Evolutionary conservation across 2,329 filamentous ascomycete genomes (phyloP).

Genomic region (Alternaria sp.): DNA sequence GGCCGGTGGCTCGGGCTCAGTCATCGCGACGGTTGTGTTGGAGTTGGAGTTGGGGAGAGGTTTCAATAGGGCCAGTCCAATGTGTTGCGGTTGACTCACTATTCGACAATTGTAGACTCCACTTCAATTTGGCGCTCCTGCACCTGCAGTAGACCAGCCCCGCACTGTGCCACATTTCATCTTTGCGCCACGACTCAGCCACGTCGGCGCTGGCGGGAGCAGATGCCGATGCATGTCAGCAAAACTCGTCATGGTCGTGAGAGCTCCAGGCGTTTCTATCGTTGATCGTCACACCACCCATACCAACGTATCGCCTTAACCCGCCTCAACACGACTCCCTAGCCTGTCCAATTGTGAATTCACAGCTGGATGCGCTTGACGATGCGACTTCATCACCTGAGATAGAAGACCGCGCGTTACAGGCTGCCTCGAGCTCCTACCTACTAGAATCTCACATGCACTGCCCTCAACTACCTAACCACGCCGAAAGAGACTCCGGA

Average conservation of each 20-base stretch:
- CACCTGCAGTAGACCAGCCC: conserved; percentile 17
- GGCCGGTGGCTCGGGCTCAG: conserved; percentile 52
- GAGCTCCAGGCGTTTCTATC: conserved; percentile 28
- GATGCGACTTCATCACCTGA: conserved; percentile 38
- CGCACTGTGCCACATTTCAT: conserved; percentile 19
- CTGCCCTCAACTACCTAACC: conserved; percentile 1
- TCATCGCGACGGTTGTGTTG: conserved; percentile 36
- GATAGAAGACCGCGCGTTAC: conserved; percentile 37
- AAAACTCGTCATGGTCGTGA: conserved; percentile 42
- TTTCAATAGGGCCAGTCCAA: neutral
- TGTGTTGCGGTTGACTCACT: conserved; percentile 12
- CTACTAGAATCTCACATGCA: conserved; percentile 10
- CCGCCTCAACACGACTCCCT: conserved; percentile 8
- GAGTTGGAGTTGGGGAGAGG: neutral
- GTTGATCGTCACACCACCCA: conserved; percentile 31
- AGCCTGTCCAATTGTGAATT: conserved; percentile 19
- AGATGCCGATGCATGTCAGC: conserved; percentile 19
- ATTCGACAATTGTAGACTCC: neutral
- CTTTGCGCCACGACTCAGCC: conserved; percentile 23
- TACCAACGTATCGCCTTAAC: conserved; percentile 18
- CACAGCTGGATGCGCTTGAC: conserved; percentile 39
- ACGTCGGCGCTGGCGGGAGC: conserved; percentile 18
- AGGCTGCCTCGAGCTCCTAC: conserved; percentile 30
- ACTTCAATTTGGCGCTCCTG: conserved; percentile 11
- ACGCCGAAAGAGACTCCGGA: neutral